Base-by-base conservation (phyloP, 768 basidiomycete species). In the Termitomyces sp. region DNA sequence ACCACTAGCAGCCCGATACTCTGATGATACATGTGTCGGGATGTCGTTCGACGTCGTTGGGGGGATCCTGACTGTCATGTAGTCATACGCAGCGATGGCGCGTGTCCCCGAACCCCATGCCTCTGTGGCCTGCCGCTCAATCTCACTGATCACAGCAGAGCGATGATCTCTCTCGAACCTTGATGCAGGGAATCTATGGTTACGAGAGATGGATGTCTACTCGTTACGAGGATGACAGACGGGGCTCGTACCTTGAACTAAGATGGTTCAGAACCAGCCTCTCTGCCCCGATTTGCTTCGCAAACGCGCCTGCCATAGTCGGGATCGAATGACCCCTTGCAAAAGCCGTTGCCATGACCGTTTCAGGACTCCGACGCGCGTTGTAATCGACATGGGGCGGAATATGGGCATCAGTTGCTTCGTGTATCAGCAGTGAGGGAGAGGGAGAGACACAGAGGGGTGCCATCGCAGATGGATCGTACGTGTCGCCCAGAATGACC, bases 261-360 rank as follows among this genome's bases (percentile, higher is more conserved):
- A 94, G 84, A 67, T 94, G 92, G 67, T 94, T 94, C 47, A 94
- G 67, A 21, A 88, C 79, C 7, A 94, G 71, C 44, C 74, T 72
- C 64, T 80, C 69, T 21, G 91, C 88, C 1, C 77, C 74, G 49
- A 88, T 75, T 2, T 61, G 65, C 55, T 76, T 82, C 5, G 91
- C 90, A 64, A 93, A 92, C 16, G 66, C 72, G 8, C 91, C 92
- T 1, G 91, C 93, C 81, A 88, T 88, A 34, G 72, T 74, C 3
- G 91, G 86, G 0, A 86, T 84, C 14, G 90, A 92, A 65, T 94
- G 93, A 0, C 92, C 91, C 46, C 84, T 78, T 27, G 74, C 73
- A n/a, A 83, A 70, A 0, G 83, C 79, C 57, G 80, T 86, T 56
- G 76, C 68, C 59, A 68, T 58, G 35, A 84, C 72, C 53, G 69